phyloP scores from a whole-genome alignment of 2,329 filamentous ascomycete genomes.

The Colletotrichum coccodes region DNA sequence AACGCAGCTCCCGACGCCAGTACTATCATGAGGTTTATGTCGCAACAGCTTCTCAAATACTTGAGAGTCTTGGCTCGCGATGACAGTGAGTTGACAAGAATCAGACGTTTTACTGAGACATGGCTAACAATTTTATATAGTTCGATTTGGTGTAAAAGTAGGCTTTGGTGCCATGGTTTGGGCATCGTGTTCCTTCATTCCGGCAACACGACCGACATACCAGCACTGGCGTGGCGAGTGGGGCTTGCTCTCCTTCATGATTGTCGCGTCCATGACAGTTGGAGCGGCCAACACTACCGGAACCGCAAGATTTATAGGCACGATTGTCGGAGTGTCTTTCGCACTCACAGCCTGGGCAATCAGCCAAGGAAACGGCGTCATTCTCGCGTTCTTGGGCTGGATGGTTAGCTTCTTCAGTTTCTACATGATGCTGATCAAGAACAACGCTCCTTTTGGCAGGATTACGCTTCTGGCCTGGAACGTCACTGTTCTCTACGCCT shows the following conservation, averaged over 20 bases:
- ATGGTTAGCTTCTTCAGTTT: conserved; percentile 85
- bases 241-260: conserved; percentile 96
- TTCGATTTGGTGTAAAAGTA: conserved; percentile 89
- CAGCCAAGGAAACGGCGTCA: conserved; percentile 77
- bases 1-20: conserved; percentile 61
- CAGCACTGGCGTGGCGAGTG: conserved; percentile 94
- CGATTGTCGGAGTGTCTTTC: conserved; percentile 80
- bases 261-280: conserved; percentile 97
- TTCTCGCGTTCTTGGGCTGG: conserved; percentile 85
- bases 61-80: conserved; percentile 62
- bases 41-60: conserved; percentile 56
- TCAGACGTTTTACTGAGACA: background rate
- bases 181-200: conserved; percentile 88
- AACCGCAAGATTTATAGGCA: conserved; percentile 86
- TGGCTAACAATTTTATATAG: conserved; percentile 37
- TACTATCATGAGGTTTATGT: conserved; percentile 53
- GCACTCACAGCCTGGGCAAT: conserved; percentile 83
- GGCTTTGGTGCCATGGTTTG: conserved; percentile 90
- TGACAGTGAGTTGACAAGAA: conserved; percentile 55
- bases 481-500: conserved; percentile 92
- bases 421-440: conserved; percentile 86
- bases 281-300: conserved; percentile 96
- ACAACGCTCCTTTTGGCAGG: conserved; percentile 88
- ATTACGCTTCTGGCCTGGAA: conserved; percentile 98
- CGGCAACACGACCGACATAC: conserved; percentile 81